Base-by-base conservation (phyloP, 192 early-diverging fungal genomes). In the Linnemannia hyalina region DNA sequence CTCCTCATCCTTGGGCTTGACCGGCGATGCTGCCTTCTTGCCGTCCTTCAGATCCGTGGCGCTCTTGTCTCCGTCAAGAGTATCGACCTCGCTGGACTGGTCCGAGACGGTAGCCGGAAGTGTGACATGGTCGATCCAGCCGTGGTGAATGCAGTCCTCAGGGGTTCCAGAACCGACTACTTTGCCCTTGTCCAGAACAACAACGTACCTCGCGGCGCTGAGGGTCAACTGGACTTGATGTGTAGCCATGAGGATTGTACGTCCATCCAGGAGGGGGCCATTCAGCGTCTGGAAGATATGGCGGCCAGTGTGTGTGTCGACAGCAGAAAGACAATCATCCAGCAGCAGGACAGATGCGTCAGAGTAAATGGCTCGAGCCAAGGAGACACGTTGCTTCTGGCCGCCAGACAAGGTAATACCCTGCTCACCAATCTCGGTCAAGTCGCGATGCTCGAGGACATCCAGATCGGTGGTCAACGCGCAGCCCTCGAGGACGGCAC, bases 351-450 rank as follows among this genome's bases (percentile, higher is more conserved):
- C 90, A 15, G 85, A 80, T 15, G 93, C 90, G 46, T 88, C 77
- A 38, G 89, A 91, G 85, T 97, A 98, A 9, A 97, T 90, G 13
- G 97, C 96, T 23, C 97, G 92, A 42, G 96, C 97, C 68, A 98
- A 90, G 3, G 94, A 84, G 32, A 97, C 90, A 16, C 95, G 87
- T 80, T 95, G 94, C 88, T 96, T 97, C 87, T 97, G 96, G 6
- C 96, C 96, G 46, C 96, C 96, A 36, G 92, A 94, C 32, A 97
- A 85, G 6, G 93, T 94, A 18, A 96, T 89, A 26, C 96, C 96
- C 75, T 95, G 94, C 80, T 97, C 96, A 38, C 96, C 96, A 80
- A 99, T 93, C 89, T 98, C 97, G 4, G 98, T 98, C 82, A 88
- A 76, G 85, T 99, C 98, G n/a, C 96, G 96, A 38, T 91, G 94